Percentiles rank a stretch among this genome's conserved stretches.
Conservation (phyloP, 1,284 basidiomycete species). For the Ganoderma resinaceum region DNA sequence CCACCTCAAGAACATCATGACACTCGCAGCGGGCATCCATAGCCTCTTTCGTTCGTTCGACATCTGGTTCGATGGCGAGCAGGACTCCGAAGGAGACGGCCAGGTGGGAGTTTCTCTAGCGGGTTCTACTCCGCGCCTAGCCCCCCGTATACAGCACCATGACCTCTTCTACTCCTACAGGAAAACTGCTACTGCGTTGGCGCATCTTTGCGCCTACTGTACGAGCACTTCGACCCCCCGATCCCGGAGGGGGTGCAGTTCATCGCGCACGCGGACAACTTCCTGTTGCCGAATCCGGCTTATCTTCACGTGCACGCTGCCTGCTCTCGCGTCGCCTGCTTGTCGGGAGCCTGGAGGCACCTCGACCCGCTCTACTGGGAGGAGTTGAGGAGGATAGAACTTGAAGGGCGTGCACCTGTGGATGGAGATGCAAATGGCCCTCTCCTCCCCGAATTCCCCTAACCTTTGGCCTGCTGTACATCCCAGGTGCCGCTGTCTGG, state of each 20-base stretch:
- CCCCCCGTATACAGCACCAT: no score
- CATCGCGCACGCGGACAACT: neutral
- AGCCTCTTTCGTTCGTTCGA: neutral
- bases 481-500: no score
- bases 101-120: neutral
- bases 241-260: neutral
- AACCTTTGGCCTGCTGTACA: no score
- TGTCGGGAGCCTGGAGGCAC: neutral
- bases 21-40: neutral
- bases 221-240: neutral
- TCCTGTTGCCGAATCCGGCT: neutral
- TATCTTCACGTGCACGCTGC: neutral
- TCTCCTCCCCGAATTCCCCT: no score
- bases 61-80: neutral
- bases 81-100: neutral
- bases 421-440: no score
- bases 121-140: no score
- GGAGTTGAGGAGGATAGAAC: no score
- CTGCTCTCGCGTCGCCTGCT: neutral
- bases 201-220: neutral
- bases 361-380: no score
- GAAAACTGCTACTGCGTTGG: neutral
- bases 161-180: neutral
- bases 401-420: no score
- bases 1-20: neutral